phyloP scores from a whole-genome alignment of 2,329 filamentous ascomycete species.

The Cladophialophora immunda region DNA sequence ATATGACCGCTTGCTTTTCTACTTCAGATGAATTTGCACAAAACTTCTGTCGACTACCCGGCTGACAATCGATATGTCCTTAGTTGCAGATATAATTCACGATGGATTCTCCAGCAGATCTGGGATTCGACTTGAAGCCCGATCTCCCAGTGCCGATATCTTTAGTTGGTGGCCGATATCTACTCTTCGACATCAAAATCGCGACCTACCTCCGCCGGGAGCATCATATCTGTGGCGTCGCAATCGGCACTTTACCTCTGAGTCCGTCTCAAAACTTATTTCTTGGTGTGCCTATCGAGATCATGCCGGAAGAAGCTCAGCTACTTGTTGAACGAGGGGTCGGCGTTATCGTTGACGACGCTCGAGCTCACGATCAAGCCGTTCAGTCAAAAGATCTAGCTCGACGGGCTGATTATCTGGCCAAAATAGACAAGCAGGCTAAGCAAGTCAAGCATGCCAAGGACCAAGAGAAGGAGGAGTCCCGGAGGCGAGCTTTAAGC shows the following conservation, averaged over 20 bases:
- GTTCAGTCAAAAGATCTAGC: conserved; percentile 67
- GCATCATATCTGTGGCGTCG: conserved; percentile 84
- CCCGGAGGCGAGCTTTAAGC: conserved; percentile 60
- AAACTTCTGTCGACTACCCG: not conserved
- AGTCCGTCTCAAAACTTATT: conserved; percentile 96
- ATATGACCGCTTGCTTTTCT: conserved; percentile 46
- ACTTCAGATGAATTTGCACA: not conserved
- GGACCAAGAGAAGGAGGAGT: conserved; percentile 58
- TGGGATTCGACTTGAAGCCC: conserved; percentile 45
- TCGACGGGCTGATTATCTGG: conserved; percentile 69
- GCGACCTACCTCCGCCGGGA: conserved; percentile 79
- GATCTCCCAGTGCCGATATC: conserved; percentile 78
- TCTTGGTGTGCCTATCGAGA: conserved; percentile 83
- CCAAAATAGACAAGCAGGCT: conserved; percentile 64
- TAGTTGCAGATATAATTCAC: not conserved
- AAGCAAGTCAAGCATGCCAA: conserved; percentile 58
- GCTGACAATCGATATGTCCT: not conserved
- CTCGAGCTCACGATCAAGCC: conserved; percentile 70
- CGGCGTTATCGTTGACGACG: conserved; percentile 84
- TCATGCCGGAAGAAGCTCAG: conserved; percentile 89
- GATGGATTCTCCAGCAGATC: conserved; percentile 30
- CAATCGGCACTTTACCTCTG: conserved; percentile 88
- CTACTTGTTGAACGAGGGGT: conserved; percentile 79
- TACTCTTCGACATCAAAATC: conserved; percentile 86
- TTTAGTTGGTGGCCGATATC: conserved; percentile 79